These are phyloP conservation scores for Cardamine occulta DNA, from an alignment of 345 rosid genomes.

Conservation along the genomic window DNA sequence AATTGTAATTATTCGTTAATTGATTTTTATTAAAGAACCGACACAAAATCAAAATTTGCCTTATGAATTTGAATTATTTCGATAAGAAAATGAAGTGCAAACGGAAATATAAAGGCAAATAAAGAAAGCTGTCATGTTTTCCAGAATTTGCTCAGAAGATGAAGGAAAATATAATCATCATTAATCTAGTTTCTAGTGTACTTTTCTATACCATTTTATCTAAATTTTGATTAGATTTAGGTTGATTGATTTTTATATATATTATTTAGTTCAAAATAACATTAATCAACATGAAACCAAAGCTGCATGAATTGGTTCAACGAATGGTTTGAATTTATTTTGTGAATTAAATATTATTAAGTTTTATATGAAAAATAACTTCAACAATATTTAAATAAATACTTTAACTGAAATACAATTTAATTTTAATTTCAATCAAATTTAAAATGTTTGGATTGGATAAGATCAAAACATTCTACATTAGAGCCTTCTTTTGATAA, in stretches of 20 bases:
- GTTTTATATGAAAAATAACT: neutral
- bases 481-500: neutral
- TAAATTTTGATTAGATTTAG: neutral
- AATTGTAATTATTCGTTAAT: neutral
- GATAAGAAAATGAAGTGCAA: neutral
- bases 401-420: neutral
- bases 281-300: neutral
- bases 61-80: neutral
- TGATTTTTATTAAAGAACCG: conserved; percentile 15
- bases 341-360: neutral
- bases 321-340: neutral
- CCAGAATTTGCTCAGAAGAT: neutral
- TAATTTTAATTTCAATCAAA: neutral
- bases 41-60: conserved; percentile 3
- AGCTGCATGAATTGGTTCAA: neutral
- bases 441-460: neutral
- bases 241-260: neutral
- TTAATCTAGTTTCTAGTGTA: neutral
- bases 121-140: neutral
- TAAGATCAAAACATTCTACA: neutral
- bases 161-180: neutral
- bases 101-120: neutral
- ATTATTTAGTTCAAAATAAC: neutral
- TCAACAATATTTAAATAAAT: neutral
- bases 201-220: neutral